phyloP scores from a whole-genome alignment of 1,284 basidiomycete species.

The Ustilago curta region DNA sequence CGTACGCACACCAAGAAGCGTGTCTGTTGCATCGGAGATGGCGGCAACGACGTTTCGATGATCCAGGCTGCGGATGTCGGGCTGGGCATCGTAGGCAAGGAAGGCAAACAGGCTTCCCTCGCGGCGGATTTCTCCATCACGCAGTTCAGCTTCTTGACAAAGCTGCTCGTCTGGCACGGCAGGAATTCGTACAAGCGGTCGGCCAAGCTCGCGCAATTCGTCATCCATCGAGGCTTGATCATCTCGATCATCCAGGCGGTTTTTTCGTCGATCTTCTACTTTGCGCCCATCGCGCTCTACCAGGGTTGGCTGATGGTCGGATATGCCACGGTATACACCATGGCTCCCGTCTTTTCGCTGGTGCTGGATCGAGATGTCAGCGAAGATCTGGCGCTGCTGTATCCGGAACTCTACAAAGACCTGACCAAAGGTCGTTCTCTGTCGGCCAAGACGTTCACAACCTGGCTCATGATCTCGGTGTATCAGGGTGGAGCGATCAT shows the following conservation, averaged over 20 bases:
- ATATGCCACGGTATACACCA: constrained; percentile 97
- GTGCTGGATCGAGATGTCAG: constrained; percentile 96
- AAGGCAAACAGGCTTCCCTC: constrained; percentile 96
- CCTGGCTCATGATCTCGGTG: constrained; percentile 95
- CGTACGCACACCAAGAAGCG: constrained; percentile 89
- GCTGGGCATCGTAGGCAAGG: constrained; percentile 97
- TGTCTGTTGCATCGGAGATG: constrained; percentile 97
- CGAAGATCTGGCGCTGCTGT: constrained; percentile 92
- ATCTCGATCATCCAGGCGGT: constrained; percentile 92
- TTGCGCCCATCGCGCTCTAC: constrained; percentile 96
- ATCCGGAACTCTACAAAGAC: constrained; percentile 98
- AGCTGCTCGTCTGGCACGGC: constrained; percentile 95
- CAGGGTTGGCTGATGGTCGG: constrained; percentile 99
- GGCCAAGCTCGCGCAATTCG: constrained; percentile 96
- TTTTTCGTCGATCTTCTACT: constrained; percentile 97
- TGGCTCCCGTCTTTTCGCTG: constrained; percentile 97
- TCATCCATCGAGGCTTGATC: constrained; percentile 93
- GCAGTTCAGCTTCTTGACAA: constrained; percentile 94
- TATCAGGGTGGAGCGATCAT: constrained; percentile 99
- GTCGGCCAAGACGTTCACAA: constrained; percentile 97
- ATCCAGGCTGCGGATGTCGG: constrained; percentile 95
- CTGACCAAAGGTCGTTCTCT: constrained; percentile 78
- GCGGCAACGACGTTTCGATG: constrained; percentile 95
- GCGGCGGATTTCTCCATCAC: constrained; percentile 98
- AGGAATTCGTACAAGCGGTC: constrained; percentile 98